Evolutionary conservation across 2,329 filamentous ascomycete genomes (phyloP).

Genomic region (Monosporascus sp.): DNA sequence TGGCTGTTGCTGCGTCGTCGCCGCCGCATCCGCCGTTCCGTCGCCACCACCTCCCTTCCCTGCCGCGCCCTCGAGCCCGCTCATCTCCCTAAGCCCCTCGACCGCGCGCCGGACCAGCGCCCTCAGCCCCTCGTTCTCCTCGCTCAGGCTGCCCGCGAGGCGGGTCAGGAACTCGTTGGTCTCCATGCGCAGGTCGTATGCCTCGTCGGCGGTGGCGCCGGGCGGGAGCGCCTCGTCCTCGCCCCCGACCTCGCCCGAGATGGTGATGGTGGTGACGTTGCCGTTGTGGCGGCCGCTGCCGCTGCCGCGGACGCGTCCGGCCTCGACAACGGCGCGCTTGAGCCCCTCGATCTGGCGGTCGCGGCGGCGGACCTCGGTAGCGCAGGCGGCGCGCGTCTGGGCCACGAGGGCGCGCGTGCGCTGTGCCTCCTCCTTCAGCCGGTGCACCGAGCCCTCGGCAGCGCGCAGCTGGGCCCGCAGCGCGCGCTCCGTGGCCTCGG

Average conservation of each 20-base stretch:
- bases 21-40: not conserved
- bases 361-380: conserved; percentile 84
- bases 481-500: conserved; percentile 67
- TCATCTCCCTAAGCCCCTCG: conserved; percentile 65
- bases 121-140: conserved; percentile 85
- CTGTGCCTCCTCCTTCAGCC: conserved; percentile 78
- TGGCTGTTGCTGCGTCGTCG: conserved; percentile 3
- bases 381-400: conserved; percentile 81
- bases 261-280: conserved; percentile 51
- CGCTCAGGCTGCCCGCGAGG: conserved; percentile 75
- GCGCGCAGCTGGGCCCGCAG: conserved; percentile 65
- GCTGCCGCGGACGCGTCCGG: conserved; percentile 51
- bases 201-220: conserved; percentile 39
- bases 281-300: conserved; percentile 45
- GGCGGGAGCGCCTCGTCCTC: conserved; percentile 19
- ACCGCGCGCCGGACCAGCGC: conserved; percentile 67
- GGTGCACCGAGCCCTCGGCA: conserved; percentile 68
- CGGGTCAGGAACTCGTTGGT: conserved; percentile 88
- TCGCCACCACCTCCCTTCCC: conserved; percentile 19
- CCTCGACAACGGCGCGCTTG: conserved; percentile 79
- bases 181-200: conserved; percentile 73
- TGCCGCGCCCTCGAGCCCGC: conserved; percentile 45
- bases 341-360: conserved; percentile 85
- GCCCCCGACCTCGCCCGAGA: conserved; percentile 53
- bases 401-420: conserved; percentile 74